A percentile compares a stretch with the other conserved stretches of the same genome.
Conservation (phyloP, 305 asterid species). For the Fraxinus sp. region DNA sequence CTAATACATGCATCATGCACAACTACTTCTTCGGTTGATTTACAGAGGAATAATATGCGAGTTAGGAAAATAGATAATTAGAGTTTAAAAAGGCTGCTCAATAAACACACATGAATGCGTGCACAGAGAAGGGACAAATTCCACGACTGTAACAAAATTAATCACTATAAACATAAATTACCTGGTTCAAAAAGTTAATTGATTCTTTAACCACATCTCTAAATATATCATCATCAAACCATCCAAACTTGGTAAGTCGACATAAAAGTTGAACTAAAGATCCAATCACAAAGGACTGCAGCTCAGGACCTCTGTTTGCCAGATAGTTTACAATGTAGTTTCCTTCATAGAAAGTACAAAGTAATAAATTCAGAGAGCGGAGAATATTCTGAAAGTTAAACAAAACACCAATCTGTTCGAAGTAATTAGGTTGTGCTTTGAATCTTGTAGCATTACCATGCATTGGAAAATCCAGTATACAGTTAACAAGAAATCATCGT, state of each 20-base stretch:
- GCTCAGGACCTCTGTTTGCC: slow-evolving; percentile 95
- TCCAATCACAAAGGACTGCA: slow-evolving; percentile 89
- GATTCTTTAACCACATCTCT: slow-evolving; percentile 89
- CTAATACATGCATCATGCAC: slow-evolving; percentile 15
- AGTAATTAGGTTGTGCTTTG: slow-evolving; percentile 11
- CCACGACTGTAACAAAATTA: slow-evolving; percentile 11
- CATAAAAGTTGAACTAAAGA: slow-evolving; percentile 88
- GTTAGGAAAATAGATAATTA: not conserved
- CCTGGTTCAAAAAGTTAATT: slow-evolving; percentile 85
- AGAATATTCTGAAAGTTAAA: slow-evolving; percentile 6
- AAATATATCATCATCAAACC: slow-evolving; percentile 95
- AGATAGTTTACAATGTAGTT: slow-evolving; percentile 91
- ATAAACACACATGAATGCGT: not conserved
- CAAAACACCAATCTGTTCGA: slow-evolving; percentile 20
- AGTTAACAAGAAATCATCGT: slow-evolving; percentile 8
- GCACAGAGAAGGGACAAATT: not conserved
- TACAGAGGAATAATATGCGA: slow-evolving; percentile 13
- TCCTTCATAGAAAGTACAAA: slow-evolving; percentile 69
- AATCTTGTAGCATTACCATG: slow-evolving; percentile 14
- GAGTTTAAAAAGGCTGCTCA: not conserved
- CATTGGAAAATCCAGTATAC: not conserved
- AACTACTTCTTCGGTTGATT: not conserved
- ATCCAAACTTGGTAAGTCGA: slow-evolving; percentile 94
- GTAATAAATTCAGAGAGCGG: slow-evolving; percentile 35
- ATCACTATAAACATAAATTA: slow-evolving; percentile 26